Base-by-base conservation (phyloP, 257 asterid genomes). In the Solanum bulbocastanum region DNA sequence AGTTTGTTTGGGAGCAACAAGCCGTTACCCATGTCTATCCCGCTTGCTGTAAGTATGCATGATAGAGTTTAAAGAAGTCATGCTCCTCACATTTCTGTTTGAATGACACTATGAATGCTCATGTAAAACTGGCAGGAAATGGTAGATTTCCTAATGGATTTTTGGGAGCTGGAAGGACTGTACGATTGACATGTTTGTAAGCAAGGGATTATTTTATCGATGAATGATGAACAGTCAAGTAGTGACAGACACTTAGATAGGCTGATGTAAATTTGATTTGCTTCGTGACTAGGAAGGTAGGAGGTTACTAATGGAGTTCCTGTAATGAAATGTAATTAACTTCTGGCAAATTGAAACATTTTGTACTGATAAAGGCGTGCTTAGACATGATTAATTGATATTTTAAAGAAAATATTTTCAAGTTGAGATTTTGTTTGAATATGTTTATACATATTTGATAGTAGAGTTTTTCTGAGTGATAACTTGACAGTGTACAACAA, bases 1-100 rank as follows among this genome's bases (percentile, higher is more conserved):
- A 93, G 93, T 94, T 89, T 97, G 93, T 96, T 97, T 72, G 92
- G 96, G 88, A 92, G 88, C 93, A 94, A 94, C 94, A 94, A 96
- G 90, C 94, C 95, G 72, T 96, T 97, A 83, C 91, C 88, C 37
- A 90, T 90, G 91, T 96, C 97, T 82, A 85, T 93, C 73, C 96
- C 98, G 2, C 96, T 97, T 30, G 90, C 91, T 23, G 99, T 97
- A 92, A 93, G 98, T 92, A 73, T 56, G 16, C 65, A 42, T 87
- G 75, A 27, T 58, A 6, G 44, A 37, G 7, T 22, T 6, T 25
- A 20, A 30, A n/a, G 84, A 25, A 25, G 84, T 42, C 65, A 42
- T 42, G 84, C 65, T 78, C 25, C 65, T 40, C 22, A 42, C 25
- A 25, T 8, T 42, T 42, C 23, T 78, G 65, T 42, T 78, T 42